These are phyloP conservation scores for Aethionema arabicum DNA, from an alignment of 345 rosid genomes.

Conservation along the genomic window DNA sequence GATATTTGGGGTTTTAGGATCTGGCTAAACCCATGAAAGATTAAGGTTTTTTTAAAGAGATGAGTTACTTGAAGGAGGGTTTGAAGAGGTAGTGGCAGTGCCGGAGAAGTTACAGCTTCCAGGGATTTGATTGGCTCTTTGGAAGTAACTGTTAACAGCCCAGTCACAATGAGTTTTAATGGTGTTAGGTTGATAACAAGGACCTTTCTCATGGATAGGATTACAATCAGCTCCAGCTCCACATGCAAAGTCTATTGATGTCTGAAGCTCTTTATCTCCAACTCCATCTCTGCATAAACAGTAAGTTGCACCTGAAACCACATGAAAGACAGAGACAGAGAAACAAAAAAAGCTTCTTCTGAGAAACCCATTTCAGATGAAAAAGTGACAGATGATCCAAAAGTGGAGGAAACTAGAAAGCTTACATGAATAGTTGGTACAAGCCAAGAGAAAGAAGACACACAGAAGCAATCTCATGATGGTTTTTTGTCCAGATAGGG, in stretches of 20 bases:
- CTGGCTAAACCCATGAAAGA: too few species aligned
- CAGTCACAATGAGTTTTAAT: constrained; percentile 82
- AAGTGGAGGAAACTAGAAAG: background rate
- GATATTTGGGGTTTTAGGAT: background rate
- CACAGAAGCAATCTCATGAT: constrained; percentile 60
- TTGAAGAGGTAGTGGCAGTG: constrained; percentile 47
- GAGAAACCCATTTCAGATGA: too few species aligned
- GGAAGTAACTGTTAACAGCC: constrained; percentile 87
- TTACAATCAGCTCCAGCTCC: constrained; percentile 73
- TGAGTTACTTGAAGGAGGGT: constrained; percentile 47
- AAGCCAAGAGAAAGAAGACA: constrained; percentile 53
- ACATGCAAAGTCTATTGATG: constrained; percentile 87
- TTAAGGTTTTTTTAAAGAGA: background rate
- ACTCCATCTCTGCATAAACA: constrained; percentile 82
- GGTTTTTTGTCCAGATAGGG: background rate
- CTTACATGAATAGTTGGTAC: constrained; percentile 69
- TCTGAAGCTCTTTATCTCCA: constrained; percentile 55
- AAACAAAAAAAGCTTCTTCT: too few species aligned
- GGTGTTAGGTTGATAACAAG: constrained; percentile 68
- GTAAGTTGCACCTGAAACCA: constrained; percentile 55
- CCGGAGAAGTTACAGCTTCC: constrained; percentile 81
- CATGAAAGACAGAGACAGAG: background rate
- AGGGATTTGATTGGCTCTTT: constrained; percentile 50
- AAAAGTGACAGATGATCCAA: background rate
- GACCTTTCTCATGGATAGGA: constrained; percentile 60